Conservation (phyloP, 345 rosid species). For the Geranium brycei region DNA sequence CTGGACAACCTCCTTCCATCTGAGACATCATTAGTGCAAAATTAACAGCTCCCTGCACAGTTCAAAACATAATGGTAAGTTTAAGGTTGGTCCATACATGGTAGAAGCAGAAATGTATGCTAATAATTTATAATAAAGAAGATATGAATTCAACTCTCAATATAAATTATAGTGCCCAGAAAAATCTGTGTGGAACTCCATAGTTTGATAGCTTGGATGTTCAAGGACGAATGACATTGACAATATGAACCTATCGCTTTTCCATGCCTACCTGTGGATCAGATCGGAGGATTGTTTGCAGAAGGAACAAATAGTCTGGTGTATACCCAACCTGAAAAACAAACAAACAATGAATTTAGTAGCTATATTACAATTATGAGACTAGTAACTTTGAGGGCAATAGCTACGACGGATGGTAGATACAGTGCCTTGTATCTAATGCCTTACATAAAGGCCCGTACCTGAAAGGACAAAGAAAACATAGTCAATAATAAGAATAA, state of each 20-base stretch:
- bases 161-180: too few species aligned
- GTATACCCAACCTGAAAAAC: conserved; percentile 74
- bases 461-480: too few species aligned
- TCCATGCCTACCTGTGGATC: conserved; percentile 73
- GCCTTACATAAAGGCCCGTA: too few species aligned
- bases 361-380: too few species aligned
- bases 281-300: conserved; percentile 89
- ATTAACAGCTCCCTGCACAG: conserved; percentile 76
- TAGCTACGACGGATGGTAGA: too few species aligned
- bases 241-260: background rate
- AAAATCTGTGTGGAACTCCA: background rate
- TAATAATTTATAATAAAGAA: background rate
- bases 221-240: background rate
- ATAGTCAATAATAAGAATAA: too few species aligned
- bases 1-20: conserved; percentile 96
- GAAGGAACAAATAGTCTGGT: conserved; percentile 91
- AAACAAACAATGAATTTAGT: background rate
- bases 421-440: too few species aligned
- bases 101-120: background rate
- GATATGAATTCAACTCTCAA: background rate
- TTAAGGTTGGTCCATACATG: background rate
- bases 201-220: background rate
- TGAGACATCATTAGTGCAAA: conserved; percentile 99
- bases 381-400: too few species aligned
- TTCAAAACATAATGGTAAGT: conserved; percentile 9